Evolutionary conservation across 1,284 basidiomycete species (phyloP).

Genomic region (Boletus calvinii): DNA sequence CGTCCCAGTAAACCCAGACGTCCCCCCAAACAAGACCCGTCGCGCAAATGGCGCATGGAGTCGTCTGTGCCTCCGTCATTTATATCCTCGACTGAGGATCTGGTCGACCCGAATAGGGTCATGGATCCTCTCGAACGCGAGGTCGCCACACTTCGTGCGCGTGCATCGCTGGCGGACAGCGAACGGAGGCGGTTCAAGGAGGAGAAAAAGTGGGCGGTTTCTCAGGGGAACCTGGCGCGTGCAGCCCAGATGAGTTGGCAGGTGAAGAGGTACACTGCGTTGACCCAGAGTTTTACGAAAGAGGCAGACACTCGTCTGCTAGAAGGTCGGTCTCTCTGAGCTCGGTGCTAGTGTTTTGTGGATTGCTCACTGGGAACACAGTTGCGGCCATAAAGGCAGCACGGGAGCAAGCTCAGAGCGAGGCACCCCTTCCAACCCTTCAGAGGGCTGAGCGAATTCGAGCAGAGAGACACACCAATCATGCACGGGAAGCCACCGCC

Average conservation of each 20-base stretch:
- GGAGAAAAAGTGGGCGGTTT: slow-evolving; percentile 79
- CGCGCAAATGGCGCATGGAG: slow-evolving; percentile 32
- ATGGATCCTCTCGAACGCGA: slow-evolving; percentile 70
- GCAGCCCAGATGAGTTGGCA: slow-evolving; percentile 79
- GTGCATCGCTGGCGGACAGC: slow-evolving; percentile 75
- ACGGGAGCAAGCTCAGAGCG: slow-evolving; percentile 17
- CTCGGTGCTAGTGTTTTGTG: neutral
- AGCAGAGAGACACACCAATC: slow-evolving; percentile 31
- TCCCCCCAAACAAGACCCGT: slow-evolving; percentile 31
- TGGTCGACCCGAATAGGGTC: slow-evolving; percentile 54
- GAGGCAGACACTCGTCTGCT: slow-evolving; percentile 74
- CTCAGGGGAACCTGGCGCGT: slow-evolving; percentile 68
- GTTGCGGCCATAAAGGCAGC: slow-evolving; percentile 31
- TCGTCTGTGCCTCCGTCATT: slow-evolving; percentile 36
- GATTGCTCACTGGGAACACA: slow-evolving; percentile 18
- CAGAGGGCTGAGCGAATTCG: slow-evolving; percentile 28
- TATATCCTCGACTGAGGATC: slow-evolving; percentile 58
- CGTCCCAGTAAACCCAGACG: slow-evolving; percentile 26
- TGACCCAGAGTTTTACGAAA: slow-evolving; percentile 75
- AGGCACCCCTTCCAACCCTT: slow-evolving; percentile 17
- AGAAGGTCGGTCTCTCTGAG: slow-evolving; percentile 47
- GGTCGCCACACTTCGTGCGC: slow-evolving; percentile 65
- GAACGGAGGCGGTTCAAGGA: slow-evolving; percentile 78
- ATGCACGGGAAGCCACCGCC: slow-evolving; percentile 22
- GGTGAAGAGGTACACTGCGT: slow-evolving; percentile 70